Conservation (phyloP, 1,284 basidiomycete genomes). For the Thecaphora thlaspeos region DNA sequence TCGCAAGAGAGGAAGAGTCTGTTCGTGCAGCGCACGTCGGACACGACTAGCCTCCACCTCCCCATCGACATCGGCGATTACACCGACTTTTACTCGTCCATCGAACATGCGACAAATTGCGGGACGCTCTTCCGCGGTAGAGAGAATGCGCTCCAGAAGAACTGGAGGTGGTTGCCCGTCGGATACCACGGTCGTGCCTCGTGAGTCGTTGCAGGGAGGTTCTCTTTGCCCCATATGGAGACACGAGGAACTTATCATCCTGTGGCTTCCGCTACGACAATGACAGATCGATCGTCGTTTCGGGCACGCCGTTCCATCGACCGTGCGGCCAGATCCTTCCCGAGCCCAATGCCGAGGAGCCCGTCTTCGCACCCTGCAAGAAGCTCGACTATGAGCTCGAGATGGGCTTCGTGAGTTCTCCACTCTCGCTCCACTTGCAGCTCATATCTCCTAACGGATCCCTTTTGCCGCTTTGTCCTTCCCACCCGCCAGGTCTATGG, state of each 20-base stretch:
- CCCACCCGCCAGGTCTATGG: slow-evolving; percentile 30
- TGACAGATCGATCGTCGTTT: slow-evolving; percentile 15
- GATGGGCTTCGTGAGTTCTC: slow-evolving; percentile 21
- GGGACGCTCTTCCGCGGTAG: slow-evolving; percentile 14
- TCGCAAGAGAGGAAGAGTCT: background rate
- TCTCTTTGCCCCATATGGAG: too few relatives aligned
- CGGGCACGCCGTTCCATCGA: slow-evolving; percentile 22
- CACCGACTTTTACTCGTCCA: slow-evolving; percentile 37
- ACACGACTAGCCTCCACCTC: slow-evolving; percentile 13
- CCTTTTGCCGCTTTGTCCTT: too few relatives aligned
- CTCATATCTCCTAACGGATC: too few relatives aligned
- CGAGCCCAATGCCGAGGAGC: slow-evolving; percentile 9
- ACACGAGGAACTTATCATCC: too few relatives aligned
- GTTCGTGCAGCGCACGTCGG: background rate
- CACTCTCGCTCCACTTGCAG: too few relatives aligned
- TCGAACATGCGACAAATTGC: slow-evolving; percentile 36
- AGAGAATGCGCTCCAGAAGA: slow-evolving; percentile 13
- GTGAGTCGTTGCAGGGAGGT: slow-evolving; percentile 6
- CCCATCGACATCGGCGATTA: slow-evolving; percentile 39
- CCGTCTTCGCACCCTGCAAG: slow-evolving; percentile 14
- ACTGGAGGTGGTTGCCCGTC: slow-evolving; percentile 33
- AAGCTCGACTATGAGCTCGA: slow-evolving; percentile 47
- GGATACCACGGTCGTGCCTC: slow-evolving; percentile 40
- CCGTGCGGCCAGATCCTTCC: slow-evolving; percentile 31
- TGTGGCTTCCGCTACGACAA: too few relatives aligned